Base-by-base conservation (phyloP, 169 alveolate genomes). In the Eimeria sp. region DNA sequence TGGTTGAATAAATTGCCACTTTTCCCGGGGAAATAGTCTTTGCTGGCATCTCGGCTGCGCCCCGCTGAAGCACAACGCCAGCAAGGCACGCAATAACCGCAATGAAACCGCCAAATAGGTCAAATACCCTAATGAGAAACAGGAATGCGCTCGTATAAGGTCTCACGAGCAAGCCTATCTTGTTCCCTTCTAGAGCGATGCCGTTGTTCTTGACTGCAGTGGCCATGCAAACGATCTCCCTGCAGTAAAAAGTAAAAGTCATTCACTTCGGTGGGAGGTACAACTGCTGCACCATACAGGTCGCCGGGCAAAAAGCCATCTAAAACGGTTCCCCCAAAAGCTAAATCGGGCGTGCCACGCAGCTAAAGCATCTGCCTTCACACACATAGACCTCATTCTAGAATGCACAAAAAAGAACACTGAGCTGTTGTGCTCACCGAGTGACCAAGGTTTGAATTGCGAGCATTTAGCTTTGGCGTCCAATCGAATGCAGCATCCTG, bases 1-100 rank as follows among this genome's bases (percentile, higher is more conserved):
- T 94, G 96, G 86, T 94, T 94, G 40, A 63, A 94, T 75, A 94
- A 30, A 70, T 94, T 94, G 58, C 96, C 96, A 57, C 84, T 94
- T 73, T 94, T 83, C 20, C 57, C 94, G 5, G n/a, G 67, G 30
- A 65, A n/a, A 14, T 87, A 83, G 82, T 87, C 65, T 30, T 87
- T 87, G 61, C 94, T 87, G 82, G 94, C 94, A 87, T 87, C 94
- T 63, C 94, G 94, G 20, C 94, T 87, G 49, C 94, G 83, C 43
- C 94, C 94, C 67, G 94, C 94, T 87, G 94, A 82, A 87, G 7
- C 70, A 87, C 49, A 57, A 6, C 54, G 54, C 70, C 63, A 80
- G 25, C 40, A 80, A 6, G n/a, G 13, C 40, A 43, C 45, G n/a
- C 83, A 14, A 40, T 4, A 54, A 20, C 83, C n/a, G 54, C 30